These are phyloP conservation scores for Harrya chromipes DNA, from an alignment of 768 basidiomycete genomes.

Conservation along the genomic window DNA sequence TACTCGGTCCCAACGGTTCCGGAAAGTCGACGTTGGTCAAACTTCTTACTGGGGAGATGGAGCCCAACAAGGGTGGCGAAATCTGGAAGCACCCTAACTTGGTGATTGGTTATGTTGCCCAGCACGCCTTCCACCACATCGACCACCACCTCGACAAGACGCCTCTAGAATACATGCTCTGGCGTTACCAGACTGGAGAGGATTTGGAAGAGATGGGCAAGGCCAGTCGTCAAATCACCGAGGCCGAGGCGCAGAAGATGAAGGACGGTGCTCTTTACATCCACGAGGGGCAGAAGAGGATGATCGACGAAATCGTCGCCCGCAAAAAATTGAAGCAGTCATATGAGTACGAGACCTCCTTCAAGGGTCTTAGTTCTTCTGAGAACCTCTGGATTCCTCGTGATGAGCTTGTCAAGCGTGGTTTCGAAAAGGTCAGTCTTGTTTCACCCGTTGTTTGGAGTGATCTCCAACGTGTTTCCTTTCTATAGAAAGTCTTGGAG, in stretches of 20 bases:
- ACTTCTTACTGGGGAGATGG: conserved; percentile 94
- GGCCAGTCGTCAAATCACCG: conserved; percentile 82
- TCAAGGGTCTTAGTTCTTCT: conserved; percentile 92
- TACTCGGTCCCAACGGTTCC: conserved; percentile 98
- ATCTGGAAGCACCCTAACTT: conserved; percentile 99
- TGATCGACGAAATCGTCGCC: conserved; percentile 85
- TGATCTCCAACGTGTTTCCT: not conserved
- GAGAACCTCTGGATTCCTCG: conserved; percentile 98
- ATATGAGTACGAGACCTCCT: conserved; percentile 96
- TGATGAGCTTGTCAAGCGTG: conserved; percentile 96
- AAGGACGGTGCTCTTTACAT: conserved; percentile 86
- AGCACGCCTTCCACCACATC: conserved; percentile 99
- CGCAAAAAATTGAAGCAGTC: conserved; percentile 99
- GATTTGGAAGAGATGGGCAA: conserved; percentile 96
- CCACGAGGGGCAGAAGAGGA: conserved; percentile 91
- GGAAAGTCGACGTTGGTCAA: conserved; percentile 98
- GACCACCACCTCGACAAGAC: conserved; percentile 99
- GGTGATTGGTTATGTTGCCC: conserved; percentile 98
- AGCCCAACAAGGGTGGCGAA: conserved; percentile 94
- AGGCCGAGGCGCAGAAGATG: conserved; percentile 93
- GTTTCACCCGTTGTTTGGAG: not conserved
- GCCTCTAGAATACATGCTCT: conserved; percentile 97
- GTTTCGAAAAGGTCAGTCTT: conserved; percentile 81
- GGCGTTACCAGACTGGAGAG: conserved; percentile 99
- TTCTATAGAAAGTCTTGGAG: conserved; percentile 83